Evolutionary conservation across 1,139 yeast genomes (phyloP).

Genomic region (Saccharomyces pastorianus): DNA sequence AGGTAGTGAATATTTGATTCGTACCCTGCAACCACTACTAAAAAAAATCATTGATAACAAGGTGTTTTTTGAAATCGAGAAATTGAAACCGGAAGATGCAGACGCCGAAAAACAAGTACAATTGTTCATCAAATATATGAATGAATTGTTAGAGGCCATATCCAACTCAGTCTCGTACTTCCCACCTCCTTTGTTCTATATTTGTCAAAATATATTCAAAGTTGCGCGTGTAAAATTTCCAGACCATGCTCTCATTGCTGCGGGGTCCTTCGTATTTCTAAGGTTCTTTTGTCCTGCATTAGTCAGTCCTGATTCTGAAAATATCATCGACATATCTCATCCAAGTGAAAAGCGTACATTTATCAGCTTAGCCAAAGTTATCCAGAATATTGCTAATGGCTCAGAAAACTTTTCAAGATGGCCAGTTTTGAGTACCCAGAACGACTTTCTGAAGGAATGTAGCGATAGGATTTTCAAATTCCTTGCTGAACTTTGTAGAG

Average conservation of each 20-base stretch:
- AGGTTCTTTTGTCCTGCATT: conserved; percentile 87
- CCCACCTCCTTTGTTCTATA: conserved; percentile 67
- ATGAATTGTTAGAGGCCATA: conserved; percentile 53
- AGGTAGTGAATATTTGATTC: conserved; percentile 52
- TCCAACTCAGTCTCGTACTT: conserved; percentile 48
- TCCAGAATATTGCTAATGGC: conserved; percentile 86
- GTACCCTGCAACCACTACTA: conserved; percentile 48
- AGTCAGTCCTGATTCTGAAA: conserved; percentile 76
- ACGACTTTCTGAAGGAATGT: conserved; percentile 39
- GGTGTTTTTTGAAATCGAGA: conserved; percentile 66
- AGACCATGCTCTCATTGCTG: conserved; percentile 55
- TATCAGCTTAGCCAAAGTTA: conserved; percentile 73
- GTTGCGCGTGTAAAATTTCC: conserved; percentile 62
- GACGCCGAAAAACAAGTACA: conserved; percentile 37
- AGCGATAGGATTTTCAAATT: conserved; percentile 43
- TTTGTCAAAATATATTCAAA: conserved; percentile 62
- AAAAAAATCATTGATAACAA: conserved; percentile 43
- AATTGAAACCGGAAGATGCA: conserved; percentile 35
- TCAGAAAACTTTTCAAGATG: conserved; percentile 51
- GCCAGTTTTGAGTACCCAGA: conserved; percentile 42
- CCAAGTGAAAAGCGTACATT: conserved; percentile 58
- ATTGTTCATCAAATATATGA: conserved; percentile 51
- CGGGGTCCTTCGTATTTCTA: conserved; percentile 81
- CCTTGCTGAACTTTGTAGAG: conserved; percentile 34
- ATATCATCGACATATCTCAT: conserved; percentile 36